phyloP scores from a whole-genome alignment of 2,329 filamentous ascomycete species.

The Helminthosporium solani region DNA sequence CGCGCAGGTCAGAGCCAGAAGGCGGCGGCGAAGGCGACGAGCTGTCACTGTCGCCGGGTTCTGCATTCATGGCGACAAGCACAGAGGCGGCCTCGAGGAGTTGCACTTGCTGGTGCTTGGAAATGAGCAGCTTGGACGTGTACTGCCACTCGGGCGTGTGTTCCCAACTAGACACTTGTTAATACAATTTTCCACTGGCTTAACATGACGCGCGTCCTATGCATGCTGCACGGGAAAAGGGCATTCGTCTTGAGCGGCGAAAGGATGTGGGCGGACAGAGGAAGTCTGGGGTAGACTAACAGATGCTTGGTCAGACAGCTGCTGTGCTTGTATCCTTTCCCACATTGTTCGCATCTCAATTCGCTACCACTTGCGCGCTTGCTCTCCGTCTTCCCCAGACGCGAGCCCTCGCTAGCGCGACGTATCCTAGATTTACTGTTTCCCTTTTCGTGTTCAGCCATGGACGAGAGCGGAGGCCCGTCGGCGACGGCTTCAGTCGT shows the following conservation, averaged over 20 bases:
- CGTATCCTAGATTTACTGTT: conserved; percentile 57
- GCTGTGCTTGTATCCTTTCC: conserved; percentile 99
- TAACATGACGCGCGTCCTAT: conserved; percentile 7
- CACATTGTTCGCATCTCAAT: conserved; percentile 94
- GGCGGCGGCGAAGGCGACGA: conserved; percentile 77
- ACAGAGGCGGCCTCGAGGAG: conserved; percentile 96
- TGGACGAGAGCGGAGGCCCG: conserved; percentile 58
- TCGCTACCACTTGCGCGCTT: conserved; percentile 79
- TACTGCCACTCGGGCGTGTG: conserved; percentile 97
- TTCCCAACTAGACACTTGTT: conserved; percentile 74
- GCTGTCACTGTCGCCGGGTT: conserved; percentile 67
- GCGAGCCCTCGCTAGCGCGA: conserved; percentile 81
- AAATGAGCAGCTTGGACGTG: conserved; percentile 96
- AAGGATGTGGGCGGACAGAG: conserved; percentile 45
- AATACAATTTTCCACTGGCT: neutral
- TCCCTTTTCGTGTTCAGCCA: conserved; percentile 49
- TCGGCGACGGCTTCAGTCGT: conserved; percentile 65
- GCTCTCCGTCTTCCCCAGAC: conserved; percentile 74
- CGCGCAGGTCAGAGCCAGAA: conserved; percentile 73
- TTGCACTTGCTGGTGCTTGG: conserved; percentile 99
- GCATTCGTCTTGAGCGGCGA: conserved; percentile 44
- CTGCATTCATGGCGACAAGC: conserved; percentile 81
- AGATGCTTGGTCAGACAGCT: conserved; percentile 99
- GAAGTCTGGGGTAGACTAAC: conserved; percentile 72
- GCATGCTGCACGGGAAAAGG: conserved; percentile 26